Base-by-base conservation (phyloP, 352 stramenopile species). In the Globisporangium viniferum region DNA sequence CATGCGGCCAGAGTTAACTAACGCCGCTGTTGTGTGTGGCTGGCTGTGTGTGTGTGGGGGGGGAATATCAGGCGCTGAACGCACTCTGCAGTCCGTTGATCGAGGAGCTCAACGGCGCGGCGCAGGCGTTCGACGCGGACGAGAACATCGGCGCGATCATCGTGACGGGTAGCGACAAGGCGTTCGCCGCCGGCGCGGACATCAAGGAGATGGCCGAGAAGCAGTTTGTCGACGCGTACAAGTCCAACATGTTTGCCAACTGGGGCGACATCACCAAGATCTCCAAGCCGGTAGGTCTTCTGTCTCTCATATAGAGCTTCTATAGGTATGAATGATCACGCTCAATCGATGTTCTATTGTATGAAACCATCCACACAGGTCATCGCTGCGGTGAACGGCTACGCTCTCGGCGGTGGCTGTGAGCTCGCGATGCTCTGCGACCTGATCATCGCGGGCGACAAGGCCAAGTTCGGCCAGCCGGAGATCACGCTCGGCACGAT, bases 351-450 rank as follows among this genome's bases (percentile, higher is more conserved):
- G 22, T 33, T 61, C 1, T 51, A 41, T 27, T 48, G 27, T 29
- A 20, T 36, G 24, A 36, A 44, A 22, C 44, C 18, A 10, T 69
- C 57, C n/a, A 55, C 9, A 92, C 9, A 92, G 79, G 82, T 97
- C 22, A 98, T 98, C 57, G 98, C 98, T 5, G 97, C 98, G 27
- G 96, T 99, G 20, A 99, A 99, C 80, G 98, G 98, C 60, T 99
- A 98, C 79, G 97, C 97, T 10, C 83, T 99, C 15, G 98, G 98
- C 48, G 98, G 98, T 59, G 98, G 98, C 39, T 99, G 97, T 70
- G 97, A 99, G 81, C 79, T 99, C 27, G 97, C 97, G 35, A 99
- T 99, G 98, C 98, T 99, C 78, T 99, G 97, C 73, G 98, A 99
- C 77, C 97, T 99, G 65, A 97, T 99, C 67, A 91, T 99, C 58